Conservation (phyloP, 768 basidiomycete species). For the Gyrodon lividus region DNA sequence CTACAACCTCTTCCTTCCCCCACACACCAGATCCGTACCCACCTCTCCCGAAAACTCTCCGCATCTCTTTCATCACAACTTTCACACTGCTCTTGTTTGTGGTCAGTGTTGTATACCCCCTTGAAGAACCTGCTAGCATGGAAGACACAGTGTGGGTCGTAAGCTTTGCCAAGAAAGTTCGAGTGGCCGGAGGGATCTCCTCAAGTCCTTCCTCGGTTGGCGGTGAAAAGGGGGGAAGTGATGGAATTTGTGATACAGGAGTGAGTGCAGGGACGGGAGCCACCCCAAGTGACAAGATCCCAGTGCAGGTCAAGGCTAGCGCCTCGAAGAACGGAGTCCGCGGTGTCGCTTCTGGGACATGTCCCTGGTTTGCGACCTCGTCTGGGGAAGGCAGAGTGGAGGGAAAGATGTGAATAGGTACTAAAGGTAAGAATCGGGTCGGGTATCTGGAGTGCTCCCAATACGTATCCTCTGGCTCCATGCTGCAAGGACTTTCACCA, state of each 20-base stretch:
- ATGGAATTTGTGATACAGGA: background rate
- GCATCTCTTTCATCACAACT: constrained; percentile 70
- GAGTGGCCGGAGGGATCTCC: constrained; percentile 52
- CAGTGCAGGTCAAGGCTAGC: constrained; percentile 51
- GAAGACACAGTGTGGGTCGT: constrained; percentile 79
- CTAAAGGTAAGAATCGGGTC: constrained; percentile 49
- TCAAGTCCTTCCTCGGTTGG: constrained; percentile 8
- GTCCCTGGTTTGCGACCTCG: background rate
- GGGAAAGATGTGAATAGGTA: constrained; percentile 57
- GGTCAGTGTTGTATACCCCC: constrained; percentile 85
- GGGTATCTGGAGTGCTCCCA: constrained; percentile 67
- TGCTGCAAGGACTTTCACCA: background rate
- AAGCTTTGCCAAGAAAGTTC: constrained; percentile 55
- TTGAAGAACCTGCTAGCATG: constrained; percentile 62
- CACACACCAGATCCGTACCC: constrained; percentile 14
- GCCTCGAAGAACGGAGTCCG: constrained; percentile 43
- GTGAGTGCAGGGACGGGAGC: background rate
- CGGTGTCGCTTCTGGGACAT: background rate
- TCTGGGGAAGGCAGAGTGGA: constrained; percentile 19
- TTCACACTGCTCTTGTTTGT: constrained; percentile 80
- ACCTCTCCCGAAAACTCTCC: constrained; percentile 18
- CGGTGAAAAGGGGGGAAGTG: background rate
- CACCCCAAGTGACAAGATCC: constrained; percentile 51
- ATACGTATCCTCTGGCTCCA: constrained; percentile 40
- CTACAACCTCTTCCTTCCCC: constrained; percentile 23